Evolutionary conservation across 2,329 filamentous ascomycete species (phyloP), one percentile per base, ranked within the genome.

Genomic region (Stachybotrys echinatus): DNA sequence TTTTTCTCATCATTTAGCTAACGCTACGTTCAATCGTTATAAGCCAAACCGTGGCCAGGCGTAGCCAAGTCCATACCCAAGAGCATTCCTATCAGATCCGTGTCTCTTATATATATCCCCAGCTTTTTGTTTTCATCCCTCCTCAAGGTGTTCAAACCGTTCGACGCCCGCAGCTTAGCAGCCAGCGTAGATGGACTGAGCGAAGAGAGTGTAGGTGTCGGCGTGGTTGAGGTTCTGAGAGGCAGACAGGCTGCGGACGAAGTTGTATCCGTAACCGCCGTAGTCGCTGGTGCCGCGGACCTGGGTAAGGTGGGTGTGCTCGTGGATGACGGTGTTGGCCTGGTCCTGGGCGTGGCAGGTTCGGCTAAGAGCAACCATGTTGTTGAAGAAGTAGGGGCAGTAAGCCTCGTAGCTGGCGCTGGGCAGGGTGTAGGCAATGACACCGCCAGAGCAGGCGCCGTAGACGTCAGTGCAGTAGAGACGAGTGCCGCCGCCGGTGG

Each of bases 291-390:
- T 86, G 8, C 81, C 80, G 49, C 79, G 79, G 53, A 66, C 68
- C 73, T 61, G 75, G 66, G n/a, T 76, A 72, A 77, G 54, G 61
- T 88, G 85, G 7, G 84, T 85, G 56, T 75, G 71, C 72, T 88
- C 85, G 60, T 88, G 85, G 17, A 88, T 65, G 31, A 76, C 75
- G 14, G 84, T 87, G 12, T 77, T 84, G 3, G 79, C 80, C 67
- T 84, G 80, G 60, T 87, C 84, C 66, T 87, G 84, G 3, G 59
- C 75, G 61, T 87, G 82, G 70, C 85, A 88, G 2, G 62, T 66
- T 8, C 57, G 57, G 10, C 75, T 68, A 23, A 80, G 51, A 2
- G 73, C 70, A 0, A 79, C 71, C 10, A 87, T 72, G 12, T 64
- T 68, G 42, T 61, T 75, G 70, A 83, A 87, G 67, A 77, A 84